These are phyloP conservation scores for Conringia planisiliqua DNA, from an alignment of 345 rosid species.

Conservation along the genomic window DNA sequence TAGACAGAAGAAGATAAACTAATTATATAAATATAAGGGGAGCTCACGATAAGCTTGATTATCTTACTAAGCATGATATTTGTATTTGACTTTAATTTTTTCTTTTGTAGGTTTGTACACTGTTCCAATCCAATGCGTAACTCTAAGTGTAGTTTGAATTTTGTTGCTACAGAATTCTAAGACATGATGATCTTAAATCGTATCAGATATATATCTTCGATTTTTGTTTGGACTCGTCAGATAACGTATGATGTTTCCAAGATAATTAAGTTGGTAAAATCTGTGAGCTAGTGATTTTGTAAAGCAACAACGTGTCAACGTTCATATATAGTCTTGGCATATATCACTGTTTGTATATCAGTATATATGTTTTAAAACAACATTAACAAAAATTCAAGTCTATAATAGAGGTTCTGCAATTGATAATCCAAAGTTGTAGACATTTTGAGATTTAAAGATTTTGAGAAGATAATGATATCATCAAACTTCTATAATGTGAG, in stretches of 20 bases:
- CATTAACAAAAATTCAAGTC: neutral
- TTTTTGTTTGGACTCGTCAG: constrained; percentile 16
- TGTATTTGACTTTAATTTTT: neutral
- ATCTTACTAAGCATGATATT: constrained; percentile 14
- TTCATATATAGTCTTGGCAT: neutral
- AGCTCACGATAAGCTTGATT: constrained; percentile 5
- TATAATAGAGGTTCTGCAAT: neutral
- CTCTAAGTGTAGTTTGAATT: neutral
- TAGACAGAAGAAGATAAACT: neutral
- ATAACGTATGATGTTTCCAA: constrained; percentile 18
- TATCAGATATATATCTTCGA: constrained; percentile 15
- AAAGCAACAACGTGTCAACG: neutral
- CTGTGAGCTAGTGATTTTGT: neutral
- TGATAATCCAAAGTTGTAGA: neutral
- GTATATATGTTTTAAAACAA: neutral
- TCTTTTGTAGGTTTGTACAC: constrained; percentile 5
- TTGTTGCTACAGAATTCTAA: neutral
- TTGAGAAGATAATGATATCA: neutral
- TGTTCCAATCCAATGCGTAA: constrained; percentile 26
- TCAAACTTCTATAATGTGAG: neutral
- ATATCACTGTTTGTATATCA: neutral
- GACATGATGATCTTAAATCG: constrained; percentile 24
- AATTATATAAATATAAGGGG: neutral
- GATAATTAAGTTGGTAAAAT: constrained; percentile 1
- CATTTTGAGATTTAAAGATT: neutral